Base-by-base conservation (phyloP, 2,329 filamentous ascomycete genomes). In the Ophiostoma ips region DNA sequence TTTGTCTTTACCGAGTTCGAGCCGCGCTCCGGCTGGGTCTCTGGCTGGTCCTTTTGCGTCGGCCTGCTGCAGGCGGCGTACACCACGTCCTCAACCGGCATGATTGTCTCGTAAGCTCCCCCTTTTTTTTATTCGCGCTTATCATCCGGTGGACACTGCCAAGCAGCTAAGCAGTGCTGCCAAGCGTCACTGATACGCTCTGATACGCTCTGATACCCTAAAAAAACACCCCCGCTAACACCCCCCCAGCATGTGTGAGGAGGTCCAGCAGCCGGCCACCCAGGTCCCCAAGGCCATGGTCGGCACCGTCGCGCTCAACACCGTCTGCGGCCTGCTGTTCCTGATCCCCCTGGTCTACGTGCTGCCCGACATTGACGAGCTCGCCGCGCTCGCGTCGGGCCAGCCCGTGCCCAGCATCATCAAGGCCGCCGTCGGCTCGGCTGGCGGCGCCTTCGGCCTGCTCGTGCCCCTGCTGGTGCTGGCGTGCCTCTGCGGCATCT, bases 221-320 rank as follows among this genome's bases (percentile, higher is more conserved):
- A n/a, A n/a, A n/a, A n/a, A n/a, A n/a, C n/a, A n/a, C n/a, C n/a
- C n/a, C n/a, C n/a, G n/a, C n/a, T n/a, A n/a, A n/a, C n/a, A n/a
- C 30, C 11, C 30, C 21, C 35, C 35, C 15, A 43, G 40, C 31
- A 45, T 45, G 43, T 45, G 43, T 28, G 43, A 45, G 30, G 43
- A 45, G 30, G 43, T 45, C 16, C 43, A 45, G 43, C 31, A 45
- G 43, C 43, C 43, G n/a, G 43, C 43, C 13, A 45, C 43, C n/a
- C 43, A 45, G 43, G 43, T 45, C 16, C 43, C 43, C 30, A 45
- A 45, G 43, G 43, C 43, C 16, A 45, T 45, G 43, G 43, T 45
- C 28, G 43, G n/a, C 16, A 45, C 43, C 8, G 16, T 45, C 7
- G 43, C 43, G 9, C 43, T 45, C 8, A 45, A 45, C 30, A 34